These are phyloP conservation scores for Mariannaea elegans DNA, from an alignment of 2,329 filamentous ascomycete genomes.

Conservation along the genomic window DNA sequence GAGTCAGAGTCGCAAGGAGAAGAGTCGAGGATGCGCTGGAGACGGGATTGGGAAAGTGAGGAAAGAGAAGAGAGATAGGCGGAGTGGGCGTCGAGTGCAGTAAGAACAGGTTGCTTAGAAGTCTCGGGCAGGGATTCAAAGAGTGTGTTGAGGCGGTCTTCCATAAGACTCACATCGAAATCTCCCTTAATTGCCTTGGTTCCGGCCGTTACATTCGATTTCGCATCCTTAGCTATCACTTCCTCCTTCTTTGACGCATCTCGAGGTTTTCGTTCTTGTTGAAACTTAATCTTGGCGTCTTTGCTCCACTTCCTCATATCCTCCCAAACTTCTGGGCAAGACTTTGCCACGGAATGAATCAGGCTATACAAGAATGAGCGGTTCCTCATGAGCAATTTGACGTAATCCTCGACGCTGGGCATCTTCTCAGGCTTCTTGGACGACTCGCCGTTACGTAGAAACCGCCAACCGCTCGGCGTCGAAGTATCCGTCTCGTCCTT, in stretches of 20 bases:
- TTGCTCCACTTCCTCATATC: slow-evolving; percentile 71
- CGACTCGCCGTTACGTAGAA: slow-evolving; percentile 33
- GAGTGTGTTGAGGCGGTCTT: slow-evolving; percentile 50
- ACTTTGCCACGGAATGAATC: slow-evolving; percentile 73
- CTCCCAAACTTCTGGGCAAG: slow-evolving; percentile 71
- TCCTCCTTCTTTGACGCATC: not conserved
- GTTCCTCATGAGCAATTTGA: slow-evolving; percentile 72
- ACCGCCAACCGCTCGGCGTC: slow-evolving; percentile 30
- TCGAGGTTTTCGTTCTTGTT: slow-evolving; percentile 32
- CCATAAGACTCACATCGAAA: slow-evolving; percentile 47
- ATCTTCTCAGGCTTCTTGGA: slow-evolving; percentile 34
- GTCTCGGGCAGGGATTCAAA: slow-evolving; percentile 57
- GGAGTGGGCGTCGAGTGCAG: slow-evolving; percentile 67
- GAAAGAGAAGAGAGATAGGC: slow-evolving; percentile 67
- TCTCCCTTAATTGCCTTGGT: slow-evolving; percentile 45
- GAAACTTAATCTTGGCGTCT: slow-evolving; percentile 65
- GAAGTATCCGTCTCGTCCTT: slow-evolving; percentile 37
- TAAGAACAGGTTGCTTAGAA: slow-evolving; percentile 56
- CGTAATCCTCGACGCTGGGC: slow-evolving; percentile 77
- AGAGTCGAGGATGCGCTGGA: slow-evolving; percentile 64
- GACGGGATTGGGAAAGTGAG: slow-evolving; percentile 60
- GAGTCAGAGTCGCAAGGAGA: slow-evolving; percentile 28
- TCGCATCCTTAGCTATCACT: not conserved
- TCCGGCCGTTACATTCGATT: slow-evolving; percentile 35
- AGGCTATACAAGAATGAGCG: slow-evolving; percentile 72